Conservation (phyloP, 345 rosid genomes). For the Heritiera fomes region DNA sequence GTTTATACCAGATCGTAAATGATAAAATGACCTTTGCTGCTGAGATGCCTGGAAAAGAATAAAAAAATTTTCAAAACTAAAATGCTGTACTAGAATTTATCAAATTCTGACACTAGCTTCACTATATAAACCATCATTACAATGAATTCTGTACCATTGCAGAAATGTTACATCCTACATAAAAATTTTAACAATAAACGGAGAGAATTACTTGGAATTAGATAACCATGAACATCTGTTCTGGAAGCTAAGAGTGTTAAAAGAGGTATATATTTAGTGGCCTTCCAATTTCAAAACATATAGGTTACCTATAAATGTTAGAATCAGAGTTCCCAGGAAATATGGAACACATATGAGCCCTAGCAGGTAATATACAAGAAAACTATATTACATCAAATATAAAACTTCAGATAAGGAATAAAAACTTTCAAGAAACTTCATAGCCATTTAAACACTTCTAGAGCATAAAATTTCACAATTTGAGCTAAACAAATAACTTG, state of each 20-base stretch:
- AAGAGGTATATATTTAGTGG: background rate
- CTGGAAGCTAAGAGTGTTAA: background rate
- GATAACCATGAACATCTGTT: background rate
- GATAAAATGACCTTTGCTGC: conserved; percentile 64
- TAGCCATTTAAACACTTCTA: background rate
- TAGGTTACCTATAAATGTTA: background rate
- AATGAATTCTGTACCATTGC: background rate
- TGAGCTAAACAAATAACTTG: background rate
- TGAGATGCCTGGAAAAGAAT: conserved; percentile 54
- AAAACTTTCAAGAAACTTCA: background rate
- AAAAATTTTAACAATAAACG: background rate
- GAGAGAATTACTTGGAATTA: background rate
- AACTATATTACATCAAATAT: background rate
- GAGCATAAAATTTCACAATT: background rate
- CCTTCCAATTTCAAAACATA: background rate
- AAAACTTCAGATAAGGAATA: background rate
- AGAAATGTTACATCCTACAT: background rate
- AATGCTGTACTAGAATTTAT: background rate
- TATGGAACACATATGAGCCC: background rate
- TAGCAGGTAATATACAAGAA: background rate
- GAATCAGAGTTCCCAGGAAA: background rate
- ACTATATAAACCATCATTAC: background rate
- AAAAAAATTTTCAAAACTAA: conserved; percentile 5
- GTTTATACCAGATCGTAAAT: conserved; percentile 64
- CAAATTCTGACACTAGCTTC: background rate